A percentile compares a stretch with the other conserved stretches of the same genome.
These are phyloP conservation scores for Malassezia slooffiae DNA, from an alignment of 1,284 basidiomycete genomes.

Conservation along the genomic window DNA sequence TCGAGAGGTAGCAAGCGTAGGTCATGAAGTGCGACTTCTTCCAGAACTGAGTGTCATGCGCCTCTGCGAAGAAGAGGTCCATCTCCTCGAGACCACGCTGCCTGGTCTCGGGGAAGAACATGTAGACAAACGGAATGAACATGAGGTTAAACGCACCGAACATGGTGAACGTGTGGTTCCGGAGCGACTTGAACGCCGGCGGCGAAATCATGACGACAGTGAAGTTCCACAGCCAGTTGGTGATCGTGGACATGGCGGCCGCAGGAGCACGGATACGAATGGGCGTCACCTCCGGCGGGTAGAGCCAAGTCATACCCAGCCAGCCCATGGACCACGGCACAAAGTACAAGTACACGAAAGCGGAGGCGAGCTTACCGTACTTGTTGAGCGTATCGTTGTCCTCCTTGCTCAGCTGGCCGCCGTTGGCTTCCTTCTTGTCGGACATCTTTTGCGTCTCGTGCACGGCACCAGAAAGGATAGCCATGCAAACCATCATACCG, in stretches of 20 bases:
- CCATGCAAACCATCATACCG: conserved; percentile 57
- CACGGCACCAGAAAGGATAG: conserved; percentile 49
- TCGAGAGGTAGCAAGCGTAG: conserved; percentile 22
- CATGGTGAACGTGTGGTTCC: conserved; percentile 50
- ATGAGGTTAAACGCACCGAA: conserved; percentile 41
- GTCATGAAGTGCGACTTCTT: conserved; percentile 23
- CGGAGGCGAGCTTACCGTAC: conserved; percentile 50
- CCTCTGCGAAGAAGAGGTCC: conserved; percentile 27
- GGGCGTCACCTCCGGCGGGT: conserved; percentile 46
- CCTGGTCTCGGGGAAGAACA: conserved; percentile 45
- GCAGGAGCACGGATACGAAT: conserved; percentile 47
- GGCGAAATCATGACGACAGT: conserved; percentile 57
- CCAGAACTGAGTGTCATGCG: conserved; percentile 19
- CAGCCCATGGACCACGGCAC: conserved; percentile 57
- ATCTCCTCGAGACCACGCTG: conserved; percentile 42
- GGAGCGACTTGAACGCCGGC: conserved; percentile 57
- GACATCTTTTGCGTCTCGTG: too few relatives aligned
- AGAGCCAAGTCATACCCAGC: conserved; percentile 58
- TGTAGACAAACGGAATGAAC: conserved; percentile 41
- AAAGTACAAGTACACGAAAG: conserved; percentile 59
- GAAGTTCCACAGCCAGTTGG: conserved; percentile 45
- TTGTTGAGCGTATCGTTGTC: not conserved
- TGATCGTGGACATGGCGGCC: conserved; percentile 42
- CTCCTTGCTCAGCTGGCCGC: not conserved
- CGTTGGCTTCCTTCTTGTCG: conserved; percentile 50